Base-by-base conservation (phyloP, 768 basidiomycete genomes). In the Trametes coccinea region DNA sequence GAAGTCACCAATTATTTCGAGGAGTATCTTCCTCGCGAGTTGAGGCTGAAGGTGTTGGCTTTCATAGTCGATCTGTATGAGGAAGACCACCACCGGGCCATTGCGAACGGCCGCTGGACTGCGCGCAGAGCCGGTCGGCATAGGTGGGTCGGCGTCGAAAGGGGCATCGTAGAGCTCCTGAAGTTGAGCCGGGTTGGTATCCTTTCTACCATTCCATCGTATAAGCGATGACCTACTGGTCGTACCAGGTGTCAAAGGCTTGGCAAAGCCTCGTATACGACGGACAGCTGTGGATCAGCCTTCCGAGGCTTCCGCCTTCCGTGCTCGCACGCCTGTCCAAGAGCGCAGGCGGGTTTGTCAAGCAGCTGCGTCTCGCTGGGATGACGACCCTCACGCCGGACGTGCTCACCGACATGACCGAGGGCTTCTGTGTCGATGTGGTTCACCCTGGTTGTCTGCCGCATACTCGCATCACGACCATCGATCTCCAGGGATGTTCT, bases 251-350 rank as follows among this genome's bases (percentile, higher is more conserved):
- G 10, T 94, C 89, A 31, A 89, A 83, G 70, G 69, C 78, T 9
- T 96, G 93, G 93, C 85, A 83, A 54, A 71, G 76, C 2, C 82
- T 95, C 41, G 85, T 87, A 29, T 85, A 88, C 66, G 94, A 96
- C 71, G 93, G 93, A 13, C 90, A 93, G 68, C 79, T 95, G n/a
- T 95, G 94, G 94, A 68, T 75, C 46, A 70, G 81, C 58, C 77
- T 92, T 37, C 84, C 89, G 13, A 76, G 78, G 40, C 70, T 88
- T 6, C 80, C 87, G 11, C 68, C 78, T 48, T 70, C 74, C 27
- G 74, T 86, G 52, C 70, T 93, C 41, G 63, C 79, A 39, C 81
- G 80, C 40, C 74, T 95, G 31, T 75, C 84, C 41, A 68, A 78
- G 29, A 66, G 72, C 14, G 85, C 84, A 4, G 91, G 90, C 5